Base-by-base conservation (phyloP, 2,329 filamentous ascomycete species). In the Arthroderma uncinatum region DNA sequence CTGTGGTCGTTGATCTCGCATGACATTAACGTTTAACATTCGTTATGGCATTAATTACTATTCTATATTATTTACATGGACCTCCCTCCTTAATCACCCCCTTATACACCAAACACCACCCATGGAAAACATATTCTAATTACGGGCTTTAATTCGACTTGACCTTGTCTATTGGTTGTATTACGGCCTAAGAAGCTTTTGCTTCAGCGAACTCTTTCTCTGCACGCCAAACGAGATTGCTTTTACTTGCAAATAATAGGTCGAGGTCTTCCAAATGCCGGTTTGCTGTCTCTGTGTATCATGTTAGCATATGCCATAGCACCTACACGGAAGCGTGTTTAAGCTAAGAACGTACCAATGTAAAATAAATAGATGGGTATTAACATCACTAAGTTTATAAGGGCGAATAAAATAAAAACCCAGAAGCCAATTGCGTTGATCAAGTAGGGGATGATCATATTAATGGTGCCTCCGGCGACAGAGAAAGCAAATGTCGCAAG, bases 1-100 rank as follows among this genome's bases (percentile, higher is more conserved):
- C 28, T 48, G 36, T 28, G 58, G 58, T 12, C 58, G 53, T 39
- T 58, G 42, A 56, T 28, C 5, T 19, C 9, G 16, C 6, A 19
- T 19, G n/a, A 21, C n/a, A 19, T 36, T 12, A 42, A 42, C 39
- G 16, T 42, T 19, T 3, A 42, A 6, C 5, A 42, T 3, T 19
- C 19, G n/a, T 16, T 12, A 19, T 42, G n/a, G 28, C 28, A 30
- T 30, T 30, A 16, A 42, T 42, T 9, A 5, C n/a, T 16, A 4
- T 19, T 6, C n/a, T 42, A 10, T 9, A 36, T 36, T 36, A 30
- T 4, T 14, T 36, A 36, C 34, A 36, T 36, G 8, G 9, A 3
- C n/a, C n/a, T 12, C 34, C 34, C 34, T 9, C 34, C 3, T 9
- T 10, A 12, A 12, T 14, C 9, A 12, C 34, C 34, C 12, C 8